Evolutionary conservation across 2,329 filamentous ascomycete species (phyloP), one percentile per base, ranked within the genome.

Genomic region (Colletotrichum liaoningense): DNA sequence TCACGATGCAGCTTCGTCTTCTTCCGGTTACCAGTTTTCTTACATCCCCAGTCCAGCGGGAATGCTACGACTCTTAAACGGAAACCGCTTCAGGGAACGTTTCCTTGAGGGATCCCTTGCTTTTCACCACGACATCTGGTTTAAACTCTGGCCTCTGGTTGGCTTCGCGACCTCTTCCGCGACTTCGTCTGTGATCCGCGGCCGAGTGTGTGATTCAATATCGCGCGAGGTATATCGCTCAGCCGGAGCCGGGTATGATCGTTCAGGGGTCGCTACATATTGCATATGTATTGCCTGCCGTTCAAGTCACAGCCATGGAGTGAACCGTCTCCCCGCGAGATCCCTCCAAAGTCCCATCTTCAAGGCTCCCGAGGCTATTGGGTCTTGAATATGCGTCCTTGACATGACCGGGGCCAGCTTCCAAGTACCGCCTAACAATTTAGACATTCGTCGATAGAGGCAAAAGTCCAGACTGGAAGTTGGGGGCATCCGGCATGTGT

Each of bases 351-450:
- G 33, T 9, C 22, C 38, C 63, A 12, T 28, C 26, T 55, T 55
- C 54, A 33, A 57, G 38, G 14, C 38, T 19, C 16, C 38, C 26
- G 42, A 30, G 26, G 12, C n/a, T 12, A 19, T 11, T 2, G 26
- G 26, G 11, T n/a, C 24, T 30, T 22, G 59, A 69, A 69, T 60
- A 42, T 16, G 38, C 38, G 38, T 42, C 38, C 38, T 42, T 42
- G 38, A 42, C 14, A 42, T 42, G 38, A 19, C 38, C 14, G 14
- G 38, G 38, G 38, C 38, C 38, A 42, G 14, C 38, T 42, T 12
- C 38, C 38, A 42, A 19, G 70, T 73, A 73, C 54, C 70, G 49
- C 42, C 30, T 73, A 65, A 69, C 70, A 69, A 60, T 65, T 69
- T 42, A 35, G 66, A 69, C 70, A 69, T 69, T 24, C 22, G 33